phyloP scores from a whole-genome alignment of 495 filamentous ascomycete genomes.

The Neurospora pannonica region DNA sequence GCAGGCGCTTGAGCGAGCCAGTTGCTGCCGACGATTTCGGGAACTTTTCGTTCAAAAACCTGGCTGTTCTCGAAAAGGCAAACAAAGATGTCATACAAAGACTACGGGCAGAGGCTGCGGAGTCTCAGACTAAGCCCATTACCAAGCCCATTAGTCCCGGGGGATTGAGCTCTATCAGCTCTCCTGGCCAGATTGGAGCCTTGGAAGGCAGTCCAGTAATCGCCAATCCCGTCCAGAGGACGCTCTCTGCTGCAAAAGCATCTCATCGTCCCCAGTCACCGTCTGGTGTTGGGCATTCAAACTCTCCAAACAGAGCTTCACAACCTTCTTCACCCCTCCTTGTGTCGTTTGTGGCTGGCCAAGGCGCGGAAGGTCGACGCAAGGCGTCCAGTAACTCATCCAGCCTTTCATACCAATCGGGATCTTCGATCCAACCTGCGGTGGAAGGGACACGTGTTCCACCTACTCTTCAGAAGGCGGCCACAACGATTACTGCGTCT shows the following conservation, averaged over 20 bases:
- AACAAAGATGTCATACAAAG: constrained; percentile 99
- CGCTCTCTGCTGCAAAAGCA: constrained; percentile 65
- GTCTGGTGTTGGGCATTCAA: constrained; percentile 65
- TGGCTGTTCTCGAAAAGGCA: constrained; percentile 92
- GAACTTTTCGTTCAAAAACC: constrained; percentile 91
- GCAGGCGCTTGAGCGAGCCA: constrained; percentile 82
- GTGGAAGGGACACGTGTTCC: constrained; percentile 60
- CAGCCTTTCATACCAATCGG: constrained; percentile 68
- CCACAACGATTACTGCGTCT: constrained; percentile 52
- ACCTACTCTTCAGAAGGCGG: constrained; percentile 49
- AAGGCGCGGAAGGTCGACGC: constrained; percentile 33
- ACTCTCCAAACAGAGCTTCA: constrained; percentile 77
- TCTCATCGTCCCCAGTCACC: constrained; percentile 77
- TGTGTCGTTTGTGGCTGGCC: constrained; percentile 83
- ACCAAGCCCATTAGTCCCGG: constrained; percentile 39
- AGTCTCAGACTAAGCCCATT: constrained; percentile 46
- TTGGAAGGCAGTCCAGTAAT: constrained; percentile 81
- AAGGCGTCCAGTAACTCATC: constrained; percentile 83
- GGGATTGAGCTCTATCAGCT: constrained; percentile 28
- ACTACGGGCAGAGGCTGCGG: constrained; percentile 77
- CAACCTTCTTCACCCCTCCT: constrained; percentile 92
- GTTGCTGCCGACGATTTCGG: constrained; percentile 87
- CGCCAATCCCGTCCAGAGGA: constrained; percentile 69
- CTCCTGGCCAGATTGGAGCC: constrained; percentile 41
- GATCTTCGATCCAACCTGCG: constrained; percentile 63